Base-by-base conservation (phyloP, 169 alveolate genomes). In the Eimeria nieschulzi region DNA sequence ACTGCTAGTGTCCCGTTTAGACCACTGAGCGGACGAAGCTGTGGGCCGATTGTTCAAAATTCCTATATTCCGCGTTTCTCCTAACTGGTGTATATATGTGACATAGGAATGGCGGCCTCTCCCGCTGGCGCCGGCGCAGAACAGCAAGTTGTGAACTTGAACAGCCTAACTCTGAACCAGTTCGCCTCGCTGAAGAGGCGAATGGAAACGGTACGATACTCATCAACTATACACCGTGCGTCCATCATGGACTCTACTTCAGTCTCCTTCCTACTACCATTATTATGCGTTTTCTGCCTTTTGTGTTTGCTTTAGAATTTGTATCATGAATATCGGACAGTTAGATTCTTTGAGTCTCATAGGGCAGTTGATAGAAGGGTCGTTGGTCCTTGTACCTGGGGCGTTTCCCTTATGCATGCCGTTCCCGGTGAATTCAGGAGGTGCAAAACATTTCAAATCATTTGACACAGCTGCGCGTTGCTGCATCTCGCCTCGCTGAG, bases 401-500 rank as follows among this genome's bases (percentile, higher is more conserved):
- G 46, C 46, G 46, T 33, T 33, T 33, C 46, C 15, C 10, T n/a
- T 19, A 54, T 25, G 72, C 53, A 78, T 17, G 72, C 15, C 25
- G 8, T 23, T n/a, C 33, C 26, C 56, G 72, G 56, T 78, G 54
- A 9, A 51, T 33, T 7, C 93, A 88, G 93, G 93, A 88, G 56
- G 56, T 88, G 51, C 90, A 88, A 55, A 88, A 88, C 13, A 15
- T 88, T 17, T 46, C 90, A 6, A 83, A 13, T 25, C 93, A 88
- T 51, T 51, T 88, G 87, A 39, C 83, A 56, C 76, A 66, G 53
- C 90, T 88, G 56, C 88, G 90, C n/a, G 59, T 88, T 23, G 93
- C 93, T 21, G 85, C 83, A 56, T 56, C 83, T 33, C 80, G 90
- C 76, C 83, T 88, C 39, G 80, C 79, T 8, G 93, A 88, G 75